Evolutionary conservation across 2,329 filamentous ascomycete genomes (phyloP), one percentile per base, ranked within the genome.

Genomic region (Magnaporthiopsis rhizophila): DNA sequence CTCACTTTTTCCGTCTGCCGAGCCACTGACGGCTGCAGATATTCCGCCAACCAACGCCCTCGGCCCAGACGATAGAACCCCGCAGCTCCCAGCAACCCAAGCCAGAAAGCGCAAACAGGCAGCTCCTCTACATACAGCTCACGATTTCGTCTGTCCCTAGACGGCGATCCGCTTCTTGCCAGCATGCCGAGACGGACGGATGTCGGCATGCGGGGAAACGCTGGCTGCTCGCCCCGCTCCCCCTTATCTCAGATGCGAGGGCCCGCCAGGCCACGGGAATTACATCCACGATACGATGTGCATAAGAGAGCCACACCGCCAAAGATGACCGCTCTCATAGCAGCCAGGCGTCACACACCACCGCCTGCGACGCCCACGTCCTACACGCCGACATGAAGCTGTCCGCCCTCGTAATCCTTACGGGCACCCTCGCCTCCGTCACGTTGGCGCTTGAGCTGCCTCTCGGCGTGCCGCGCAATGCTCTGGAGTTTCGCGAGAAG

Each of bases 401-500:
- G 45, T 53, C 21, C 45, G 18, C 45, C 45, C 21, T 53, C 45
- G 45, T 21, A 24, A 53, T 21, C 45, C 1, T 24, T 21, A 7
- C 21, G 21, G 45, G 18, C 7, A 11, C 45, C 21, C n/a, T 62
- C n/a, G 67, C 69, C 13, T 68, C 67, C 9, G 32, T 45, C 38
- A 56, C 70, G 11, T 68, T 66, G 56, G 61, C 67, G 57, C 62
- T 68, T n/a, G 68, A 72, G 60, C 67, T 75, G 3, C 74, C 75
- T 7, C 67, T 72, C 15, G 69, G 71, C 50, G 69, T 76, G 59
- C 76, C 76, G 4, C 71, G 75, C 58, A 75, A 72, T 26, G 65
- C 76, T 7, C 65, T 71, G 28, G 76, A 79, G 65, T 79, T 79
- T 68, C 69, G 76, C 12, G 69, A 70, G 58, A 76, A 75, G 66